These are phyloP conservation scores for Pterocarpus santalinus DNA, from an alignment of 306 rosid species.

Conservation along the genomic window DNA sequence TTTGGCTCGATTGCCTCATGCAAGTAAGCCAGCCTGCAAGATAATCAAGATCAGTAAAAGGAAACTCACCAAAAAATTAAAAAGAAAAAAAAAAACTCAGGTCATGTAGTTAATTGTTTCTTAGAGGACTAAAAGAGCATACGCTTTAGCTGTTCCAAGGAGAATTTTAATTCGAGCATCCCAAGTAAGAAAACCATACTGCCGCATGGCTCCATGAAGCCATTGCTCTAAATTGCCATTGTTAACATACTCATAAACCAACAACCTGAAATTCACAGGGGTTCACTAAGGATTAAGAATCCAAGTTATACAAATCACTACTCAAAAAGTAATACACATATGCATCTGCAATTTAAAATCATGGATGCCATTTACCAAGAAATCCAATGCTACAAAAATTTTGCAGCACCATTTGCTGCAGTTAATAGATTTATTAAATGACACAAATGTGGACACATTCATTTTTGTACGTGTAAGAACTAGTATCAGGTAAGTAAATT, in stretches of 20 bases:
- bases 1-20: slow-evolving; percentile 98
- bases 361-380: slow-evolving; percentile 11
- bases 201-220: slow-evolving; percentile 92
- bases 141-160: slow-evolving; percentile 94
- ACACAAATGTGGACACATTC: not conserved
- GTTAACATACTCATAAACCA: slow-evolving; percentile 89
- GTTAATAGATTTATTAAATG: not conserved
- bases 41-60: slow-evolving; percentile 42
- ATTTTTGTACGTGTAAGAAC: no score
- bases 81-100: slow-evolving; percentile 4
- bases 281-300: slow-evolving; percentile 35
- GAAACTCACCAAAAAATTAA: slow-evolving; percentile 22
- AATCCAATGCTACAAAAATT: not conserved
- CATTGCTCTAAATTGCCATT: slow-evolving; percentile 92
- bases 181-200: slow-evolving; percentile 88
- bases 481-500: no score
- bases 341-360: slow-evolving; percentile 1
- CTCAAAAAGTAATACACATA: slow-evolving; percentile 6
- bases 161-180: slow-evolving; percentile 93
- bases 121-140: slow-evolving; percentile 41
- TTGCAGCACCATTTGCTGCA: slow-evolving; percentile 15
- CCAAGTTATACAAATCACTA: slow-evolving; percentile 34
- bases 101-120: slow-evolving; percentile 1
- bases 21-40: slow-evolving; percentile 86
- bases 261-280: slow-evolving; percentile 65